A percentile compares a stretch with the other conserved stretches of the same genome.
These are phyloP conservation scores for Coemansia sp. DNA, from an alignment of 371 early-diverging fungal genomes.

Conservation along the genomic window DNA sequence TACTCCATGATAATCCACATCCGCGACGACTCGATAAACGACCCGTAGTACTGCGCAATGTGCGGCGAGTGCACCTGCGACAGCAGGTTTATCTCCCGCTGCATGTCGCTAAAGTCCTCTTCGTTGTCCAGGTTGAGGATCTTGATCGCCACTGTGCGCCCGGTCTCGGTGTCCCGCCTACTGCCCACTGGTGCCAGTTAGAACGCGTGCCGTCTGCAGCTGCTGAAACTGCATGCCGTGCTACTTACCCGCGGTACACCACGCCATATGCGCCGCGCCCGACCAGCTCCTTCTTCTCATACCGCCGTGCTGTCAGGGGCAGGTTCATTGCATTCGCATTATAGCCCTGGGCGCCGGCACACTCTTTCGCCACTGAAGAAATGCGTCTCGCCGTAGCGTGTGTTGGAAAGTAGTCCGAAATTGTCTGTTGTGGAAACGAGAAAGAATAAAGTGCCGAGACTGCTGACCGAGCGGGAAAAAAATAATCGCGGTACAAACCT, in stretches of 20 bases:
- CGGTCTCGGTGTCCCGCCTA: constrained; percentile 62
- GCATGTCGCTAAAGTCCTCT: constrained; percentile 95
- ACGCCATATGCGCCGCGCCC: constrained; percentile 68
- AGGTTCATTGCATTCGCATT: constrained; percentile 40
- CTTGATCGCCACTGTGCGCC: constrained; percentile 89
- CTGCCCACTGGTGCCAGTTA: not conserved
- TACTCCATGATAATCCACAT: constrained; percentile 99
- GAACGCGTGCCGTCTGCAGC: too few species aligned
- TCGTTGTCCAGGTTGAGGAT: constrained; percentile 94
- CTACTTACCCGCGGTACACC: constrained; percentile 61
- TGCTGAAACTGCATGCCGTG: too few species aligned
- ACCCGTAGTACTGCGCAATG: constrained; percentile 93
- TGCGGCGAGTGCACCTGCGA: constrained; percentile 84
- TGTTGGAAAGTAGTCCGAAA: too few species aligned
- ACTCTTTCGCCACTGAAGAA: not conserved
- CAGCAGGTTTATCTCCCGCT: constrained; percentile 88
- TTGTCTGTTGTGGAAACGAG: not conserved
- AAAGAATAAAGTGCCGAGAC: not conserved
- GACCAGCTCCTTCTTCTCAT: constrained; percentile 58
- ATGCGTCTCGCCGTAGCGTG: not conserved
- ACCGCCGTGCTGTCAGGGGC: constrained; percentile 48
- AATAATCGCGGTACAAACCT: too few species aligned
- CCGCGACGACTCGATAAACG: constrained; percentile 85
- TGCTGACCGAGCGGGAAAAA: not conserved
- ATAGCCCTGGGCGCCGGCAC: not conserved